Evolutionary conservation across 176 grass and related monocot species (phyloP).

Genomic region (Melocanna baccifera): DNA sequence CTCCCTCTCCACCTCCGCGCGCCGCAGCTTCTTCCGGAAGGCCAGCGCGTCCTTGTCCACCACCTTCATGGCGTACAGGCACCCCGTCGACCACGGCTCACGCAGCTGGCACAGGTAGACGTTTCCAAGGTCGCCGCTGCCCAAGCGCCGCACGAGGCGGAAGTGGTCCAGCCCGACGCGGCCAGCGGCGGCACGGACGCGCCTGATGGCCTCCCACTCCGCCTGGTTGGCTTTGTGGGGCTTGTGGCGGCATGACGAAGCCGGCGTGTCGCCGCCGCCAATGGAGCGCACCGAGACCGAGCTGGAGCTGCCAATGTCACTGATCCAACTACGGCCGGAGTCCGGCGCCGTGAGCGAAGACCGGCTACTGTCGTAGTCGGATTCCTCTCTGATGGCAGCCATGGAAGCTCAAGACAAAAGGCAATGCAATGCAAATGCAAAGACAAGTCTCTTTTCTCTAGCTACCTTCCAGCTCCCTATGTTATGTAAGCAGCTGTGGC

Average conservation of each 20-base stretch:
- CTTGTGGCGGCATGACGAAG: slow-evolving; percentile 35
- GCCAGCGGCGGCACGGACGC: slow-evolving; percentile 42
- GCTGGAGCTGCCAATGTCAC: slow-evolving; percentile 79
- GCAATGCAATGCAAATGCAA: not conserved
- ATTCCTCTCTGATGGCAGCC: slow-evolving; percentile 61
- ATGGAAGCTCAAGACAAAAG: slow-evolving; percentile 24
- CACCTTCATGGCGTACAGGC: slow-evolving; percentile 89
- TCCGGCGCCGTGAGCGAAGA: slow-evolving; percentile 63
- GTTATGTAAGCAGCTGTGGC: slow-evolving; percentile 32
- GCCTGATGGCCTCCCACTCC: slow-evolving; percentile 80
- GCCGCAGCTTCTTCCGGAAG: slow-evolving; percentile 79
- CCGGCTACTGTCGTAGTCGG: slow-evolving; percentile 76
- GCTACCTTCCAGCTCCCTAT: slow-evolving; percentile 20
- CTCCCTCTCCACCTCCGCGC: slow-evolving; percentile 79
- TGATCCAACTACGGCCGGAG: slow-evolving; percentile 78
- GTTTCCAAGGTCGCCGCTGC: slow-evolving; percentile 84
- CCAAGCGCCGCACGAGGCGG: slow-evolving; percentile 71
- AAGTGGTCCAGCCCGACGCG: slow-evolving; percentile 77
- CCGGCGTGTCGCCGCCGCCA: not conserved
- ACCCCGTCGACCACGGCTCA: slow-evolving; percentile 42
- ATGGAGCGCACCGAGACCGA: slow-evolving; percentile 62
- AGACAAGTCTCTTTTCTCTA: slow-evolving; percentile 4
- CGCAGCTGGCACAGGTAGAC: slow-evolving; percentile 87
- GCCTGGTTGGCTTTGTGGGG: slow-evolving; percentile 85
- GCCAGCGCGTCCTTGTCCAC: slow-evolving; percentile 77